Conservation (phyloP, 495 filamentous ascomycete genomes). For the Penicillium lagena region DNA sequence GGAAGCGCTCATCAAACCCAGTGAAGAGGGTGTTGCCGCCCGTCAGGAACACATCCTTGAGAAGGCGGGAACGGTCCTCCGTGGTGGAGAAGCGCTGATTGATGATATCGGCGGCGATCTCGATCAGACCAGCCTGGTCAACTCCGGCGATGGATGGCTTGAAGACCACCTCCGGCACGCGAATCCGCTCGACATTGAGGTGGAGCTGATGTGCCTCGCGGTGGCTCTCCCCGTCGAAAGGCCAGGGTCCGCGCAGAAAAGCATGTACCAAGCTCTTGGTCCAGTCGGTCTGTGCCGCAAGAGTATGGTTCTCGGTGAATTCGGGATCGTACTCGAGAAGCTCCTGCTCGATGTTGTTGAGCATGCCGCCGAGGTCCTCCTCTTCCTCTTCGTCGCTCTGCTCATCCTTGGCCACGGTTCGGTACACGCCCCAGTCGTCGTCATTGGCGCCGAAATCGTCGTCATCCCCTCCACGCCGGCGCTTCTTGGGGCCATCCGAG, state of each 20-base stretch:
- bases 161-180: constrained; percentile 92
- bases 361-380: constrained; percentile 68
- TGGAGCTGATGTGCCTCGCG: constrained; percentile 83
- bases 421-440: constrained; percentile 95
- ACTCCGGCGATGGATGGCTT: constrained; percentile 92
- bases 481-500: constrained; percentile 80
- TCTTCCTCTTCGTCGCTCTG: constrained; percentile 74
- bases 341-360: constrained; percentile 73
- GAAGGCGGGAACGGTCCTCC: constrained; percentile 52
- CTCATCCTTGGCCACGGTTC: constrained; percentile 76
- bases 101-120: constrained; percentile 82
- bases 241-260: constrained; percentile 79
- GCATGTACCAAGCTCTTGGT: constrained; percentile 83
- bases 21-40: constrained; percentile 87
- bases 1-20: constrained; percentile 79
- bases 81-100: constrained; percentile 63
- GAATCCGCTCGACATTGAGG: constrained; percentile 93
- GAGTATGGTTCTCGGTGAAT: constrained; percentile 85
- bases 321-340: constrained; percentile 78
- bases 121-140: constrained; percentile 88
- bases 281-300: constrained; percentile 91
- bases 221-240: constrained; percentile 74
- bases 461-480: constrained; percentile 71
- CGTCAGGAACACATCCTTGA: constrained; percentile 86
- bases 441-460: constrained; percentile 97